Percentiles rank a stretch among this genome's conserved stretches.
Evolutionary conservation across 495 filamentous ascomycete species (phyloP).

Genomic region (Antarctomyces pellizariae): DNA sequence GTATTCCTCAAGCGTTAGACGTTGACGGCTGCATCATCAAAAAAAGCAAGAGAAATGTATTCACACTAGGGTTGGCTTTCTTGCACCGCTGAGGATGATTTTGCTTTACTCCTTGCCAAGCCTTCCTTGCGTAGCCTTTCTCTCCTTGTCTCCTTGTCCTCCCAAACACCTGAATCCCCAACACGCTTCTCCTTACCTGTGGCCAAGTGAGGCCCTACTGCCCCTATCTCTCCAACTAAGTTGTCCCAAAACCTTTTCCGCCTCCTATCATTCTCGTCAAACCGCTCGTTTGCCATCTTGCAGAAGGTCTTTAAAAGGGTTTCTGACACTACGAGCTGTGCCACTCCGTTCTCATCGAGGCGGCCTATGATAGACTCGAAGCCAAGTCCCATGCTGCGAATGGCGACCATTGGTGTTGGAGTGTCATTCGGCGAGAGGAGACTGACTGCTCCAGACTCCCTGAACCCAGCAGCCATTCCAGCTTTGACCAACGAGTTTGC

Average conservation of each 20-base stretch:
- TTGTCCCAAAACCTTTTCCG: conserved; percentile 36
- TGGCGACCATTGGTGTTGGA: conserved; percentile 47
- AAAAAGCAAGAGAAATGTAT: too few species aligned
- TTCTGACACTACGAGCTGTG: conserved; percentile 16
- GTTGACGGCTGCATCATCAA: too few species aligned
- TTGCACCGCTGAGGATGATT: conserved; percentile 3
- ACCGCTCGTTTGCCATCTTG: conserved; percentile 49
- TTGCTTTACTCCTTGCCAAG: conserved; percentile 22
- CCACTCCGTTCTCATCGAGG: conserved; percentile 14
- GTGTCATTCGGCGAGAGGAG: conserved; percentile 9
- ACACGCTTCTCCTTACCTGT: conserved; percentile 7
- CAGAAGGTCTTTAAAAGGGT: conserved; percentile 33
- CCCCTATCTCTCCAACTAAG: conserved; percentile 15
- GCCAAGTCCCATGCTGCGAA: conserved; percentile 55
- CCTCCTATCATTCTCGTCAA: conserved; percentile 46
- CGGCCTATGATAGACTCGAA: conserved; percentile 61
- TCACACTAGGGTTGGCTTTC: too few species aligned
- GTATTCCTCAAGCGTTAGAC: too few species aligned
- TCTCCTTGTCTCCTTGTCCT: conserved; percentile 29
- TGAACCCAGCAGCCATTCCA: conserved; percentile 60
- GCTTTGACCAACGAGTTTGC: conserved; percentile 50
- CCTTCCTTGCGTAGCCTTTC: conserved; percentile 41
- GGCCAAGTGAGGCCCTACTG: conserved; percentile 1
- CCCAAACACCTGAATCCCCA: conserved; percentile 21
- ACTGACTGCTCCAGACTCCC: conserved; percentile 58